Base-by-base conservation (phyloP, 1,284 basidiomycete genomes). In the Ceratobasidium sp. region DNA sequence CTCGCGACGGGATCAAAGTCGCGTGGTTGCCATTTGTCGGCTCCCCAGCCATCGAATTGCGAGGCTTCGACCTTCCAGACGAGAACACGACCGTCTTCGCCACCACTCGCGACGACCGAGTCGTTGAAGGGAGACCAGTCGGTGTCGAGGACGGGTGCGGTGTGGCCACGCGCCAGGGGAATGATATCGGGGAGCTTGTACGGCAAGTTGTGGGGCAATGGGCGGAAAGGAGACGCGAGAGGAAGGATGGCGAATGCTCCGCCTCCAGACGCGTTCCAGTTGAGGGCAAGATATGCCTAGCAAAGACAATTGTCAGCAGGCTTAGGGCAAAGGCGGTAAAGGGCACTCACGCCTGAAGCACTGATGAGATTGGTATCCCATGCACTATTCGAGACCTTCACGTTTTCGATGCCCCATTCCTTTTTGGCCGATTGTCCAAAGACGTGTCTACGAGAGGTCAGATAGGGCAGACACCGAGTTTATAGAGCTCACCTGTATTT, bases 91-190 rank as follows among this genome's bases (percentile, higher is more conserved):
- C 96, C 95, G 80, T 99, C 97, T 80, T 98, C 96, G 71, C 91
- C 94, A 16, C 86, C 92, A 0, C 93, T 96, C 2, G 92, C 95
- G 75, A 98, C 91, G 78, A 97, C 84, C 18, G 87, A 84, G 81
- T 98, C 96, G 79, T 96, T 90, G 80, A 97, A 95, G 0, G 96
- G 96, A 0, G 92, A 95, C 93, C 95, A 99, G 77, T 94, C 93
- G 0, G 96, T 98, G 81, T 98, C 96, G 63, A 98, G 90, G n/a
- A 95, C 92, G 42, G 91, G 83, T 0, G 89, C 92, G 16, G 82
- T 81, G 78, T 87, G 86, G 38, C 90, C 92, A 73, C 96, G 90
- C 28, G 94, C 95, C 60, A 99, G 87, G 0, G 96, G 96, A 69
- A 98, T 87, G 77, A 92, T 87, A 79, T 99, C 96, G 2, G 95